phyloP scores from a whole-genome alignment of 2,329 filamentous ascomycete genomes.

The Botrytis porri region DNA sequence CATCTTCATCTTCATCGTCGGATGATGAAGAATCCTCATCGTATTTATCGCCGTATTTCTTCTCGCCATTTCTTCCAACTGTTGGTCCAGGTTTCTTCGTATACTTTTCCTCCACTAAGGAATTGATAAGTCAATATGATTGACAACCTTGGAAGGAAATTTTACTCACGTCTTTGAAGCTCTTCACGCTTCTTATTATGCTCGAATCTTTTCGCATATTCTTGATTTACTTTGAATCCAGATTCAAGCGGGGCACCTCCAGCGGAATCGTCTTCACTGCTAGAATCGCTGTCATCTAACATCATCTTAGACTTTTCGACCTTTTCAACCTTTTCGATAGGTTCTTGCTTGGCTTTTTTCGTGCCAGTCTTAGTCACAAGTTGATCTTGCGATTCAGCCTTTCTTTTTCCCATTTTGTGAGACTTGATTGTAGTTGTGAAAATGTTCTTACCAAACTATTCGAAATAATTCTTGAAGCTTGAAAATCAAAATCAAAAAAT shows the following conservation, averaged over 20 bases:
- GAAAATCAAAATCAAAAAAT: slow-evolving; percentile 17
- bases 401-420: slow-evolving; percentile 38
- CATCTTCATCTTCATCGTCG: slow-evolving; percentile 80
- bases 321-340: not conserved
- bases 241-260: slow-evolving; percentile 40
- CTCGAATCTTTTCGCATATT: slow-evolving; percentile 86
- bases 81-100: slow-evolving; percentile 43
- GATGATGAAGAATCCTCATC: slow-evolving; percentile 64
- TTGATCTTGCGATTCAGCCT: slow-evolving; percentile 33
- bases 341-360: slow-evolving; percentile 36
- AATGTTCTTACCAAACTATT: not conserved
- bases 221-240: slow-evolving; percentile 79
- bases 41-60: slow-evolving; percentile 41
- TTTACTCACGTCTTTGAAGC: slow-evolving; percentile 59
- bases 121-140: slow-evolving; percentile 29
- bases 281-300: slow-evolving; percentile 51
- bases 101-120: slow-evolving; percentile 83
- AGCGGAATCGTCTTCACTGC: slow-evolving; percentile 38
- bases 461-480: not conserved
- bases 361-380: slow-evolving; percentile 22
- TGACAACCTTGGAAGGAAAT: slow-evolving; percentile 14
- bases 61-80: slow-evolving; percentile 38
- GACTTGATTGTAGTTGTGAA: not conserved
- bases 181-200: slow-evolving; percentile 98
- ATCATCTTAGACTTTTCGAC: slow-evolving; percentile 29